phyloP scores from a whole-genome alignment of 2,329 filamentous ascomycete species.

The Aspergillus ochraceoroseus region DNA sequence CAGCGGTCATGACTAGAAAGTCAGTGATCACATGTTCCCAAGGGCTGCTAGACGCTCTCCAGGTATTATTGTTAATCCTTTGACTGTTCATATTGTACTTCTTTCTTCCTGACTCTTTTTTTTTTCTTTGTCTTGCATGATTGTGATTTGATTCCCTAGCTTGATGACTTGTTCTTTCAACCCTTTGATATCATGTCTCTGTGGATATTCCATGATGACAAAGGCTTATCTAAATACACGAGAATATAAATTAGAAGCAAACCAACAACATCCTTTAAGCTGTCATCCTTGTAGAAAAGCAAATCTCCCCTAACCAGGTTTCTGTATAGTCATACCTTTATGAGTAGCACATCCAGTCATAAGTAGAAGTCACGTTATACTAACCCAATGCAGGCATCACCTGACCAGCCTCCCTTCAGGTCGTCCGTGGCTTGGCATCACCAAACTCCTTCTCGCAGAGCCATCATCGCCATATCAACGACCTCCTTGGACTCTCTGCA shows the following conservation, averaged over 20 bases:
- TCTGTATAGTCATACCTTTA: no score
- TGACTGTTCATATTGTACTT: conserved; percentile 6
- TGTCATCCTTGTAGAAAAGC: not conserved
- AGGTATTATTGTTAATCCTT: conserved; percentile 19
- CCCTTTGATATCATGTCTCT: conserved; percentile 12
- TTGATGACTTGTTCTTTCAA: conserved; percentile 13
- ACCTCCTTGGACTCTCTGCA: conserved; percentile 20
- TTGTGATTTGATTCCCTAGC: conserved; percentile 10
- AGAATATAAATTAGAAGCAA: not conserved
- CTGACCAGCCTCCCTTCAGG: conserved; percentile 27
- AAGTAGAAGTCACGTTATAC: conserved; percentile 6
- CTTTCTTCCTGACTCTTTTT: not conserved
- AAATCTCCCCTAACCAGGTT: no score
- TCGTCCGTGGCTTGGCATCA: conserved; percentile 39
- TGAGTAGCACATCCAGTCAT: conserved; percentile 2
- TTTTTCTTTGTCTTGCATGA: conserved; percentile 6
- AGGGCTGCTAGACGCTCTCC: conserved; percentile 18
- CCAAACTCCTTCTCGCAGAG: conserved; percentile 34
- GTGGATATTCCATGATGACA: conserved; percentile 14
- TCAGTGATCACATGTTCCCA: not conserved
- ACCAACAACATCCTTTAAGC: not conserved
- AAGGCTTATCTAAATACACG: conserved; percentile 1
- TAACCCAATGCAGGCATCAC: conserved; percentile 24
- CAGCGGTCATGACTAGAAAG: conserved; percentile 54
- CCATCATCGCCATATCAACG: conserved; percentile 22